Percentiles rank a stretch among this genome's conserved stretches.
These are phyloP conservation scores for Protostelium mycophagum DNA, from an alignment of 78 protist genomes.

Conservation along the genomic window DNA sequence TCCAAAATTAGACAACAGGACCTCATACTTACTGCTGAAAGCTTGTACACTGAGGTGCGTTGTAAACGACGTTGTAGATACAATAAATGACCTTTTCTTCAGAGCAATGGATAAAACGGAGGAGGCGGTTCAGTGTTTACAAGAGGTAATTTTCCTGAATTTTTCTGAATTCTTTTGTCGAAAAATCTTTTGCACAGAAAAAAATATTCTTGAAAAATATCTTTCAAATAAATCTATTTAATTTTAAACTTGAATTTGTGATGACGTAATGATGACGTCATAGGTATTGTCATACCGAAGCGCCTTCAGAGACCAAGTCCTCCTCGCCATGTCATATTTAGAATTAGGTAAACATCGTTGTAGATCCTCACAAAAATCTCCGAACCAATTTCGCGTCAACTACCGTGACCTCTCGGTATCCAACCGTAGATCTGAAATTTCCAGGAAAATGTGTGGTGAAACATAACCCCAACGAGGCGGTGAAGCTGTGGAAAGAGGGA, in stretches of 20 bases:
- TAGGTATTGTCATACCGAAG: no score
- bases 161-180: no score
- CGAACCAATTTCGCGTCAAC: no score
- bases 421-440: no score
- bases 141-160: not conserved
- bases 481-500: not conserved
- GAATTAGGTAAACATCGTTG: not conserved
- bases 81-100: no score
- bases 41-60: not conserved
- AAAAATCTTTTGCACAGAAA: no score
- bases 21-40: not conserved
- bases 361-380: not conserved
- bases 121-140: not conserved
- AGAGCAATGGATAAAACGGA: not conserved
- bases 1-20: not conserved
- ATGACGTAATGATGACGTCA: no score
- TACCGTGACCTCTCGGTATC: no score
- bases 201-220: no score
- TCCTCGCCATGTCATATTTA: not conserved
- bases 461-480: not conserved
- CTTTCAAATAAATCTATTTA: no score
- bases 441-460: not conserved
- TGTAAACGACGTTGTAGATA: no score
- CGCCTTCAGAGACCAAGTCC: not conserved
- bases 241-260: no score